Conservation (phyloP, 306 rosid genomes). For the Casuarina equisetifolia region DNA sequence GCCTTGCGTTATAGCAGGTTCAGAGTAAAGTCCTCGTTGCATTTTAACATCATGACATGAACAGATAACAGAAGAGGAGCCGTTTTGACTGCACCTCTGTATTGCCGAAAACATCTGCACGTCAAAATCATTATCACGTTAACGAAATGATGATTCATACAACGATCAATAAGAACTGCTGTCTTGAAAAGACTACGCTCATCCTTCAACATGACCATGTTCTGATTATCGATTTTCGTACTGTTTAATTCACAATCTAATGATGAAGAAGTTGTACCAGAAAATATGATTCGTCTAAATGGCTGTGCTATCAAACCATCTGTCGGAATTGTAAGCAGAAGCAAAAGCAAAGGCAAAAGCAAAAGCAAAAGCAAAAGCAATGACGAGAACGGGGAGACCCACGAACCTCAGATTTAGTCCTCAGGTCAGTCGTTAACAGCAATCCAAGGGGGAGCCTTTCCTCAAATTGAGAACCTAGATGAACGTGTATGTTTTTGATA, state of each 20-base stretch:
- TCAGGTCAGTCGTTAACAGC: too few relatives aligned
- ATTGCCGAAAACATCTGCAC: neutral
- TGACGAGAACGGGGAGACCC: neutral
- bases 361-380: neutral
- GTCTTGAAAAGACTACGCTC: neutral
- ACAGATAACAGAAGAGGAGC: neutral
- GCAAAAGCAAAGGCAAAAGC: too few relatives aligned
- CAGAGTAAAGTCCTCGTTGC: neutral
- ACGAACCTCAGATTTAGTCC: too few relatives aligned
- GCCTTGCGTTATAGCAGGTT: neutral
- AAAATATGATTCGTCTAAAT: neutral
- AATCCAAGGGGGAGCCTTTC: too few relatives aligned
- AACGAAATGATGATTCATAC: neutral
- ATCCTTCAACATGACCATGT: neutral
- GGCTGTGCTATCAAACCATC: neutral
- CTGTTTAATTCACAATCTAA: constrained; percentile 18
- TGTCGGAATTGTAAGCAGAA: neutral
- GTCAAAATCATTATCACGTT: neutral
- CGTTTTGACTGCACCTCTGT: neutral
- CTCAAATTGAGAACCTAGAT: too few relatives aligned
- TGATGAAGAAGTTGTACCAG: constrained; percentile 8
- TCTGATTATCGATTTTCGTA: neutral
- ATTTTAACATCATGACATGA: neutral
- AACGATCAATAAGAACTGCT: neutral
- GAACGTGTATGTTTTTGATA: too few relatives aligned